Percentiles rank a stretch among this genome's conserved stretches.
Conservation (phyloP, 2,329 filamentous ascomycete species). For the Triangularia verruculosa region DNA sequence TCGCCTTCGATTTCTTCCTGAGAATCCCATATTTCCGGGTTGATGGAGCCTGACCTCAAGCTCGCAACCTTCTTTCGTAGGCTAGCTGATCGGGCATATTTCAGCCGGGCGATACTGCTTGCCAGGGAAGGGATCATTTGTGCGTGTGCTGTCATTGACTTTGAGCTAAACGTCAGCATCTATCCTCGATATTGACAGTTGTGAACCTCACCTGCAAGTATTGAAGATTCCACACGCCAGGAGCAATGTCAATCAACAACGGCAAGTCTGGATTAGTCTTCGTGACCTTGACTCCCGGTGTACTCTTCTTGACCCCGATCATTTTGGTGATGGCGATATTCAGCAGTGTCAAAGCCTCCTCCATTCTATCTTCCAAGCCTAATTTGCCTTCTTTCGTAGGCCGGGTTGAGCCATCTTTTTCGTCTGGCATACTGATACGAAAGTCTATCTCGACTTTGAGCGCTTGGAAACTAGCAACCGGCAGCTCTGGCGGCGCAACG, state of each 20-base stretch:
- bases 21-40: background rate
- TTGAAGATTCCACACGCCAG: constrained; percentile 34
- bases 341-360: constrained; percentile 18
- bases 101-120: constrained; percentile 20
- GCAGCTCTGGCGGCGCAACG: constrained; percentile 15
- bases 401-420: background rate
- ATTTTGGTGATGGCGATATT: constrained; percentile 30
- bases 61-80: constrained; percentile 22
- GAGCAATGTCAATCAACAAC: constrained; percentile 33
- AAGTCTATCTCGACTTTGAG: constrained; percentile 21
- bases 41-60: background rate
- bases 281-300: constrained; percentile 17
- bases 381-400: constrained; percentile 5
- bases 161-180: background rate
- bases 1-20: constrained; percentile 8
- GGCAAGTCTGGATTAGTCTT: constrained; percentile 18
- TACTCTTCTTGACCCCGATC: constrained; percentile 29
- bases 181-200: background rate
- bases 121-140: constrained; percentile 22
- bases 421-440: background rate
- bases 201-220: constrained; percentile 32
- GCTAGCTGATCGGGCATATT: constrained; percentile 19
- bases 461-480: constrained; percentile 18
- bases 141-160: constrained; percentile 25
- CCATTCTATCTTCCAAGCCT: constrained; percentile 15